Percentiles rank a stretch among this genome's conserved stretches.
Evolutionary conservation across 495 filamentous ascomycete genomes (phyloP).

Genomic region (Penicillium fimorum): DNA sequence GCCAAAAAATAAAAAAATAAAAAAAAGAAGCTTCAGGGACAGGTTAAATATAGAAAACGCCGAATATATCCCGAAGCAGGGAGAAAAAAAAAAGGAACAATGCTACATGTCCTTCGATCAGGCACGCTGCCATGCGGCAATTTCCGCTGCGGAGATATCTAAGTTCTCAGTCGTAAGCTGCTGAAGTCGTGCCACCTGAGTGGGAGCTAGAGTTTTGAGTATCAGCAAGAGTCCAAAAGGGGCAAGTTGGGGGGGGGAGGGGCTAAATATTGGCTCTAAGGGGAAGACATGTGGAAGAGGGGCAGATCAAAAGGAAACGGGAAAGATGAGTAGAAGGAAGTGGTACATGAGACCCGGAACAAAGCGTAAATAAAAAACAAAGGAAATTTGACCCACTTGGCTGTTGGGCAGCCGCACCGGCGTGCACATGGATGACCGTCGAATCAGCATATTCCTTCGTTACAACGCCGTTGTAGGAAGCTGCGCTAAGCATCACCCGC

Average conservation of each 20-base stretch:
- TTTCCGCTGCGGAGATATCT: slow-evolving; percentile 37
- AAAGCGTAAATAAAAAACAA: neutral
- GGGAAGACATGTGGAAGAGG: neutral
- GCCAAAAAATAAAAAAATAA: no score
- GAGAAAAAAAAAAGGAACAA: slow-evolving; percentile 9
- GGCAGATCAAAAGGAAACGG: neutral
- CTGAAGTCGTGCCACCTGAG: slow-evolving; percentile 31
- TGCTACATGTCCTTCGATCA: slow-evolving; percentile 12
- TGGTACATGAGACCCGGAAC: neutral
- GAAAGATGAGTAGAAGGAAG: neutral
- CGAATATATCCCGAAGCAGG: slow-evolving; percentile 17
- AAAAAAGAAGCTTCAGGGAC: no score
- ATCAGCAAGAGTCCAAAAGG: slow-evolving; percentile 19
- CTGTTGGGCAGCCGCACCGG: slow-evolving; percentile 29
- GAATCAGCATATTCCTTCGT: slow-evolving; percentile 39
- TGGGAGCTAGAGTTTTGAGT: slow-evolving; percentile 24
- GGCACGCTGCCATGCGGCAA: slow-evolving; percentile 36
- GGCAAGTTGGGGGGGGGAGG: neutral
- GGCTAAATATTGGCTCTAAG: neutral
- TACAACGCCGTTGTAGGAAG: slow-evolving; percentile 31
- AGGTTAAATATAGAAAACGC: slow-evolving; percentile 5
- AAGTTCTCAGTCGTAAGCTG: slow-evolving; percentile 37
- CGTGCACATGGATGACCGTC: slow-evolving; percentile 33
- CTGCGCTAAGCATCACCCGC: slow-evolving; percentile 38
- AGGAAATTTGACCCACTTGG: slow-evolving; percentile 33